Base-by-base conservation (phyloP, 371 early-diverging fungal genomes). In the Haplosporangium sp. region DNA sequence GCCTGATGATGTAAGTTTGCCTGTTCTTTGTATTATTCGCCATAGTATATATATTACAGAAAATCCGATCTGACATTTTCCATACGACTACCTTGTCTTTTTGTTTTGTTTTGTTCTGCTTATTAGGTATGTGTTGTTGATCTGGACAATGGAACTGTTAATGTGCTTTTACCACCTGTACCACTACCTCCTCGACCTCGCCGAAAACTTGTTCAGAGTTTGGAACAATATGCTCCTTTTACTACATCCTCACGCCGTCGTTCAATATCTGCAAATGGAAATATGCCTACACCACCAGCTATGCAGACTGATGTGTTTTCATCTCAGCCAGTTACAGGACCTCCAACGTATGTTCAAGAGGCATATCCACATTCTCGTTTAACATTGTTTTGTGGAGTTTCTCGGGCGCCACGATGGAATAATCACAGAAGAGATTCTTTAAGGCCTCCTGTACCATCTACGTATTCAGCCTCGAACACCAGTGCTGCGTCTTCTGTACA, bases 311-410 rank as follows among this genome's bases (percentile, higher is more conserved):
- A 52, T 19, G 15, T 52, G 19, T 17, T 52, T n/a, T 9, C 15
- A 6, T 5, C 15, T 4, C 52, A 55, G 19, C 20, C 63, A 4
- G 6, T 65, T 8, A 86, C 85, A 56, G 90, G 89, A 1, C 86
- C 88, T 2, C 91, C 91, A 3, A 60, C 85, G 1, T 84, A 86
- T 35, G 74, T 89, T 15, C 86, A 89, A 55, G 82, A 85, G 48
- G 89, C 92, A 0, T 92, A 86, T 69, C 92, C 93, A 0, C 84
- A 88, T 60, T 88, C 88, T 13, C 85, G 88, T 20, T 64, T 91
- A 72, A 76, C 87, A 0, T 72, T 90, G 10, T 77, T 85, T 8
- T 87, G 88, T 53, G 84, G 79, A 1, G 73, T 85, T 13, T 89
- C 91, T 0, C 81, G 75, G 13, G 75, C 81, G 1, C 81, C 81